Evolutionary conservation across 2,329 filamentous ascomycete genomes (phyloP).

Genomic region (Teratosphaeria gauchensis): DNA sequence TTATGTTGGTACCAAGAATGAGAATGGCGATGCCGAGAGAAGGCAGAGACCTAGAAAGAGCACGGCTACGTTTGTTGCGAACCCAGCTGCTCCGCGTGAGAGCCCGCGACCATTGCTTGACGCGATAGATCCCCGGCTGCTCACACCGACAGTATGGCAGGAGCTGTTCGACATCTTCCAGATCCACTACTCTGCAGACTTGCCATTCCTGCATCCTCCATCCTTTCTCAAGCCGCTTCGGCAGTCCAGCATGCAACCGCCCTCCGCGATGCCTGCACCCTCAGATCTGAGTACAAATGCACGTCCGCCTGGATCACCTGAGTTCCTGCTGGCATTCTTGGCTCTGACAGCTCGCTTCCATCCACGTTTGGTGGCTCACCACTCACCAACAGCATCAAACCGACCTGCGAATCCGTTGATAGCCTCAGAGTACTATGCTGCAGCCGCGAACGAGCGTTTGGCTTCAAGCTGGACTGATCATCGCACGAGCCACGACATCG

Average conservation of each 20-base stretch:
- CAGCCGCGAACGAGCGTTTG: constrained; percentile 46
- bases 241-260: constrained; percentile 17
- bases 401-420: constrained; percentile 43
- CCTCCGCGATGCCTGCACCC: constrained; percentile 10
- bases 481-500: constrained; percentile 44
- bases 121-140: constrained; percentile 50
- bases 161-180: constrained; percentile 62
- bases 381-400: constrained; percentile 41
- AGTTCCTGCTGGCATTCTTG: constrained; percentile 56
- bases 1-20: constrained; percentile 9
- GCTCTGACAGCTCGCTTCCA: constrained; percentile 63
- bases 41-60: constrained; percentile 29
- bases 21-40: constrained; percentile 17
- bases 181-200: constrained; percentile 60
- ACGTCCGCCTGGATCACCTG: constrained; percentile 43
- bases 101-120: constrained; percentile 41
- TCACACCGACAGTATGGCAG: constrained; percentile 58
- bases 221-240: constrained; percentile 46
- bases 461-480: constrained; percentile 38
- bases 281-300: constrained; percentile 11
- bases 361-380: constrained; percentile 45
- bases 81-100: constrained; percentile 20
- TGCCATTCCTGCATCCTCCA: constrained; percentile 60
- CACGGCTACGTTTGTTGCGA: constrained; percentile 25
- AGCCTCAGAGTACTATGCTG: constrained; percentile 57